Conservation (phyloP, 2,329 filamentous ascomycete genomes). For the Ceratocystis cubensis region DNA sequence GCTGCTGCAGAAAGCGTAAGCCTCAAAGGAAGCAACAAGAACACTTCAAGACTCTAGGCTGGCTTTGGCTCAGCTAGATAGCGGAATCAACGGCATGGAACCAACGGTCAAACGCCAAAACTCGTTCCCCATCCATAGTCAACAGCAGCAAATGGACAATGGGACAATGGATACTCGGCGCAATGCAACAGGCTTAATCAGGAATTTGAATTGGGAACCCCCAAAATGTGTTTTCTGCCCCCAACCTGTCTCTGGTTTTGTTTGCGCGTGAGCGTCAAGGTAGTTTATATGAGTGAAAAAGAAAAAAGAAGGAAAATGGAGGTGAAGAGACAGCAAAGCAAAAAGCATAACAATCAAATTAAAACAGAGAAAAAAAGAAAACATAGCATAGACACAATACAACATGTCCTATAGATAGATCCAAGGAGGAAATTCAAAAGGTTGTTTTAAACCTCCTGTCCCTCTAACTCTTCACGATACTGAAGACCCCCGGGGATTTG, state of each 20-base stretch:
- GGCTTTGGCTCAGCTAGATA: background rate
- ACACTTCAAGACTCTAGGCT: too few relatives aligned
- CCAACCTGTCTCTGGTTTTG: background rate
- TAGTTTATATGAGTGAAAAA: conserved; percentile 19
- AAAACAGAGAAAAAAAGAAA: conserved; percentile 15
- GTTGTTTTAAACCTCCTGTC: conserved; percentile 35
- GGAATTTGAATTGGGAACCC: background rate
- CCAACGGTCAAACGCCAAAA: background rate
- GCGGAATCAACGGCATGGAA: background rate
- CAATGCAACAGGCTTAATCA: background rate
- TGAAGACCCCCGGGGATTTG: conserved; percentile 49
- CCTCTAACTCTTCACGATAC: conserved; percentile 48
- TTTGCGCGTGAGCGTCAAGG: background rate
- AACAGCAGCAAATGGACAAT: background rate
- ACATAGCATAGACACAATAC: conserved; percentile 18
- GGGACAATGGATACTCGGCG: background rate
- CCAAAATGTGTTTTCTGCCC: background rate
- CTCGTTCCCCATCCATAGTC: background rate
- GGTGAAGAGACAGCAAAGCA: conserved; percentile 6
- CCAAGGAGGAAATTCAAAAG: background rate
- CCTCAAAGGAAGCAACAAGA: too few relatives aligned
- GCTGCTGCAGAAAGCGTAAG: background rate
- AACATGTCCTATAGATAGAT: conserved; percentile 9
- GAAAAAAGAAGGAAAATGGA: conserved; percentile 2
- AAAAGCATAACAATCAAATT: conserved; percentile 3